Conservation (phyloP, 768 basidiomycete genomes). For the Pisolithus microcarpus region DNA sequence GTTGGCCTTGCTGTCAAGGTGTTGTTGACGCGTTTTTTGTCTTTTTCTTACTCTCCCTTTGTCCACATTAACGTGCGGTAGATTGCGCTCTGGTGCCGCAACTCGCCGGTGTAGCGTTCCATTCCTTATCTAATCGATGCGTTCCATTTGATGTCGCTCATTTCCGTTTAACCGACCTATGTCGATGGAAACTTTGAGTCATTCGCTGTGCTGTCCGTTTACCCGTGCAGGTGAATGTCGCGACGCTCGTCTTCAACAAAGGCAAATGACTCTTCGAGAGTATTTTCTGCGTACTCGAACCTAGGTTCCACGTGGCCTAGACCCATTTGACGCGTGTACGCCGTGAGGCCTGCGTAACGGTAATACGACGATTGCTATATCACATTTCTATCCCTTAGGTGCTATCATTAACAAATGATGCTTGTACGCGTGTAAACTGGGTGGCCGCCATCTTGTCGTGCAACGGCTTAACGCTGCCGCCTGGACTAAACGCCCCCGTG, state of each 20-base stretch:
- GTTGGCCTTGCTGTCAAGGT: conserved; percentile 11
- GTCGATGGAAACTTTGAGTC: background rate
- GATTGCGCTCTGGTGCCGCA: conserved; percentile 16
- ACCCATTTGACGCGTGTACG: conserved; percentile 21
- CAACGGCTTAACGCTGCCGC: background rate
- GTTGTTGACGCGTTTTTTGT: conserved; percentile 15
- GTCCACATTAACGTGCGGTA: conserved; percentile 7
- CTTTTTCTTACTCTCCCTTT: too few species aligned
- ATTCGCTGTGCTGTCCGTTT: too few species aligned
- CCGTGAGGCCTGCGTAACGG: conserved; percentile 22
- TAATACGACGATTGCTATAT: conserved; percentile 18
- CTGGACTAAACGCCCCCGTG: conserved; percentile 3
- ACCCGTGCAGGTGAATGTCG: background rate
- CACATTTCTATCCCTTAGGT: conserved; percentile 18
- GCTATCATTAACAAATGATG: conserved; percentile 11
- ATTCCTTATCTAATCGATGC: conserved; percentile 24
- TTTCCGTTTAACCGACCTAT: background rate
- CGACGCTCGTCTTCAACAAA: background rate
- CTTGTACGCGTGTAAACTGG: conserved; percentile 14
- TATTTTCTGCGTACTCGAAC: background rate
- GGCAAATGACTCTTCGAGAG: background rate
- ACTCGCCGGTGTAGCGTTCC: background rate
- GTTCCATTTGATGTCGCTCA: background rate
- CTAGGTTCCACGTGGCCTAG: conserved; percentile 9
- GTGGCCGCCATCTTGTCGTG: conserved; percentile 6